Conservation (phyloP, 306 rosid genomes). For the Cajanus cajan region DNA sequence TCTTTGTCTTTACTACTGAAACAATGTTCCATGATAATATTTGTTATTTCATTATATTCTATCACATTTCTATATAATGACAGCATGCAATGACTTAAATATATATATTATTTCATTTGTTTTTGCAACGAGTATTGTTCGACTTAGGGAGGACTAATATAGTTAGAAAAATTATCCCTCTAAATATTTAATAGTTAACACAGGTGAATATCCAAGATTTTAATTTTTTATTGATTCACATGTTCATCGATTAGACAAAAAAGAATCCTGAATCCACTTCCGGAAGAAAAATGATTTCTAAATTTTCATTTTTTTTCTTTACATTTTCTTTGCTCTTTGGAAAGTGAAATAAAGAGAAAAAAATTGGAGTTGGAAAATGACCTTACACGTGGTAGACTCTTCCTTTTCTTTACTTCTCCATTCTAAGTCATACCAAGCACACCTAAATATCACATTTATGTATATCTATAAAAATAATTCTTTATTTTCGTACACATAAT, state of each 20-base stretch:
- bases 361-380: background rate
- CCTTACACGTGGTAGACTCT: too few species aligned
- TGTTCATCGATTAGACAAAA: too few species aligned
- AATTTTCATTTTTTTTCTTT: background rate
- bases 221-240: too few species aligned
- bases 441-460: background rate
- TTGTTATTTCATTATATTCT: background rate
- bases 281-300: background rate
- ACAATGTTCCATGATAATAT: background rate
- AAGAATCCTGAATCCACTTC: background rate
- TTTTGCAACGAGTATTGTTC: too few species aligned
- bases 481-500: too few species aligned
- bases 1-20: background rate
- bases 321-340: background rate
- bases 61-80: background rate
- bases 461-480: too few species aligned
- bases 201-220: too few species aligned
- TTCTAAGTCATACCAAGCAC: background rate
- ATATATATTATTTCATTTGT: too few species aligned
- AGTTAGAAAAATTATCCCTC: too few species aligned
- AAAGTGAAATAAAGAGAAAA: background rate
- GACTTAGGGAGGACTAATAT: too few species aligned
- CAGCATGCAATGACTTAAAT: background rate
- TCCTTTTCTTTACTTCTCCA: background rate
- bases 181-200: too few species aligned